Base-by-base conservation (phyloP, 2,329 filamentous ascomycete genomes). In the Diaporthe sp. region DNA sequence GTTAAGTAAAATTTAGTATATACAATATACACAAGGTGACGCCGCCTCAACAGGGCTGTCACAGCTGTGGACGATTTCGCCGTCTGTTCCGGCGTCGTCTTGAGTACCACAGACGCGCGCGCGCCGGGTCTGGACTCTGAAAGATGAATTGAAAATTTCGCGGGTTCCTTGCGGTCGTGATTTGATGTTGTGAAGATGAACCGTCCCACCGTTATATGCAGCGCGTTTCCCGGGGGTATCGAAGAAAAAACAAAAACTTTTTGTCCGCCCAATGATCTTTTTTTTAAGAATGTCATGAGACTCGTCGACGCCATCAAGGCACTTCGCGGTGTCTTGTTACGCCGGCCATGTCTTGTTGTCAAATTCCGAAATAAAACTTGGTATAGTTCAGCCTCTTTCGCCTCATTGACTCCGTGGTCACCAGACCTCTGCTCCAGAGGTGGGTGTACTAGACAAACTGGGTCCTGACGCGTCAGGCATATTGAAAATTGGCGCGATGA, bases 181-280 rank as follows among this genome's bases (percentile, higher is more conserved):
- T 49, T 39, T 70, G 49, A 42, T 68, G 17, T 70, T 70, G 49
- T 53, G 65, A 42, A 70, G 65, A 70, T 70, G 65, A 70, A 70
- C 72, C 65, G 39, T 71, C 73, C 65, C 55, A 49, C 73, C 73
- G 73, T 74, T 71, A 49, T 58, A 74, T 74, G 73, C 65, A 71
- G 73, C 47, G 73, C 65, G 73, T 74, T 74, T 74, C 73, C 73
- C 73, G 73, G 73, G 72, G 73, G 73, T 74, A 74, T 74, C 73
- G 73, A 74, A 74, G 15, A 53, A 71, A 70, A 61, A 71, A 39
- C 37, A 61, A 74, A 74, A 74, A 71, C 25, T 71, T 71, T 74
- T 74, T 74, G 53, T 51, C 65, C 65, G 57, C 44, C 51, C 51
- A 49, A 67, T 47, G 31, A 61, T 39, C 42, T 63, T 72, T 68